Conservation (phyloP, 371 early-diverging fungal genomes). For the Actinomortierella wolfii region DNA sequence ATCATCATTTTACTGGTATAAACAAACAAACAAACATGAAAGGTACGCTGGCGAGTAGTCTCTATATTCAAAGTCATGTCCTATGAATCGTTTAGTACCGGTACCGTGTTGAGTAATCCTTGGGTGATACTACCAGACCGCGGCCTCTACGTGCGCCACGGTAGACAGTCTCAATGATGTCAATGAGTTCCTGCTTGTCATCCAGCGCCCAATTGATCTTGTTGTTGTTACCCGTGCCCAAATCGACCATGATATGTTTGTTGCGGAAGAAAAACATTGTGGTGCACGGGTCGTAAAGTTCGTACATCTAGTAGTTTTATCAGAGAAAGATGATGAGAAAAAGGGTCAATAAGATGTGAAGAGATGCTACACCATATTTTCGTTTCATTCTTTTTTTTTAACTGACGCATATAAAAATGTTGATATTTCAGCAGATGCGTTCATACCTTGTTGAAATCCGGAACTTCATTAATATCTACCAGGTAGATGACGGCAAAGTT, state of each 20-base stretch:
- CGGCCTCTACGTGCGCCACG: conserved; percentile 91
- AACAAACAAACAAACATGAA: no score
- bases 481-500: conserved; percentile 97
- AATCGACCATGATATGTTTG: conserved; percentile 98
- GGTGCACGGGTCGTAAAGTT: conserved; percentile 96
- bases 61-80: no score
- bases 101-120: conserved; percentile 97
- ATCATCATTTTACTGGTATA: no score
- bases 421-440: no score
- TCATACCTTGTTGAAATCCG: conserved; percentile 92
- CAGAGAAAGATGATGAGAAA: conserved; percentile 1
- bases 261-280: conserved; percentile 94
- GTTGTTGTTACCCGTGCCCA: conserved; percentile 99
- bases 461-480: conserved; percentile 85
- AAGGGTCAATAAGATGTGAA: not conserved
- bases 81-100: conserved; percentile 72
- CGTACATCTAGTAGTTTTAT: conserved; percentile 75
- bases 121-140: conserved; percentile 94
- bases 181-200: conserved; percentile 88
- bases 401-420: no score
- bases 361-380: not conserved
- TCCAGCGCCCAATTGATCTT: conserved; percentile 97
- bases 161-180: conserved; percentile 89
- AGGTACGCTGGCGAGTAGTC: no score
- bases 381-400: no score